A percentile compares a stretch with the other conserved stretches of the same genome.
phyloP scores from a whole-genome alignment of 2,329 filamentous ascomycete species.

The Fusarium veterinarium region DNA sequence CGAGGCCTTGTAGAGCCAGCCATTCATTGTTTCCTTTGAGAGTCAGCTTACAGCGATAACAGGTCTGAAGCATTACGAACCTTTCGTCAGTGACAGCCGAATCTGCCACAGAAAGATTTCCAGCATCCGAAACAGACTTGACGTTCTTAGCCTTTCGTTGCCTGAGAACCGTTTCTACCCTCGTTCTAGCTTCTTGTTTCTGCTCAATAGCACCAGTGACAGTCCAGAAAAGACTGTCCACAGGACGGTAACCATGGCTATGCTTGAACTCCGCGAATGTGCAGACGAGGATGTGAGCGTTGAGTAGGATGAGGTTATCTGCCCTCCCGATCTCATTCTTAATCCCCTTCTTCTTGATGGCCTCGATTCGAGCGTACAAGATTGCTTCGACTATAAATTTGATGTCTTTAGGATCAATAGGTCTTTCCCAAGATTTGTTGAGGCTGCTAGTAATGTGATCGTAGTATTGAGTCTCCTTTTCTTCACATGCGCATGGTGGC shows the following conservation, averaged over 20 bases:
- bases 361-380: not conserved
- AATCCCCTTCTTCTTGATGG: not conserved
- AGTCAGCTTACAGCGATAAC: not conserved
- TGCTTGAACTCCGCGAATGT: not conserved
- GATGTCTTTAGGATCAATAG: not conserved
- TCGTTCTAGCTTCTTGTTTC: not conserved
- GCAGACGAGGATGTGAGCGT: not conserved
- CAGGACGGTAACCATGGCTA: not conserved
- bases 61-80: not conserved
- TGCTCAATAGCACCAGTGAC: not conserved
- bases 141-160: not conserved
- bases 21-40: not conserved
- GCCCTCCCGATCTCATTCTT: not conserved
- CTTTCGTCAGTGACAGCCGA: not conserved
- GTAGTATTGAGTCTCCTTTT: not conserved
- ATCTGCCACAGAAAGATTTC: not conserved
- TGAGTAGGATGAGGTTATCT: not conserved
- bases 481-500: not conserved
- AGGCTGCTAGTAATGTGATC: not conserved
- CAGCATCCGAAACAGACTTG: too few species aligned
- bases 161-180: not conserved
- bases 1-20: not conserved
- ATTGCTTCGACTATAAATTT: not conserved
- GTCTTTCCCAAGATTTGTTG: not conserved
- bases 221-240: not conserved